Percentiles rank a stretch among this genome's conserved stretches.
Conservation (phyloP, 1,284 basidiomycete genomes). For the Cryptococcus sp. region DNA sequence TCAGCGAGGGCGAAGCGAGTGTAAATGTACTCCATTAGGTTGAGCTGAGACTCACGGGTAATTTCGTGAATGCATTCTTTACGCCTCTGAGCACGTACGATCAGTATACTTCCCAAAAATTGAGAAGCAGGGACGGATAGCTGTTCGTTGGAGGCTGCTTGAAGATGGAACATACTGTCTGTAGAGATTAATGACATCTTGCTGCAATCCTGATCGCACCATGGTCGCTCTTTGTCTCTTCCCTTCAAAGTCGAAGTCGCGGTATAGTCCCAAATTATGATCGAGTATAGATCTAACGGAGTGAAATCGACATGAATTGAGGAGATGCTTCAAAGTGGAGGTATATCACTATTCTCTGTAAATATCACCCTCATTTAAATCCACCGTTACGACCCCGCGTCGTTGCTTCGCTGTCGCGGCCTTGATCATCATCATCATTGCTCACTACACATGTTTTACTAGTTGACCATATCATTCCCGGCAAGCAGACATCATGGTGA, state of each 20-base stretch:
- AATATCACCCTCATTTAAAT: background rate
- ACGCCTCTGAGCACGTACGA: slow-evolving; percentile 31
- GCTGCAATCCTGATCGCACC: slow-evolving; percentile 50
- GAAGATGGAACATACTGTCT: slow-evolving; percentile 30
- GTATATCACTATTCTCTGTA: background rate
- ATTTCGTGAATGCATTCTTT: slow-evolving; percentile 40
- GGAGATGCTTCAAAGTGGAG: background rate
- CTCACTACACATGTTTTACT: background rate
- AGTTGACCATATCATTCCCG: background rate
- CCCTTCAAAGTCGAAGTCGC: background rate
- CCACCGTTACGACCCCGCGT: background rate
- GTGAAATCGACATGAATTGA: background rate
- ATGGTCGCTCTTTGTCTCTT: slow-evolving; percentile 11
- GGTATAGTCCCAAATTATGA: background rate
- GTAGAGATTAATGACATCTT: slow-evolving; percentile 52
- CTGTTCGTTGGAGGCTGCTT: background rate
- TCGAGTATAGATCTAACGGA: background rate
- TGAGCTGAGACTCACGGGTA: slow-evolving; percentile 22
- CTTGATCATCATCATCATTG: slow-evolving; percentile 1
- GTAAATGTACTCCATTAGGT: background rate
- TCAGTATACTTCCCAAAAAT: too few relatives aligned
- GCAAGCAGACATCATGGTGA: slow-evolving; percentile 28
- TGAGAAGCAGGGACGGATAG: too few relatives aligned
- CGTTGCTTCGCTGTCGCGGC: slow-evolving; percentile 25
- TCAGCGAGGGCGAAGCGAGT: too few relatives aligned